Conservation (phyloP, 2,329 filamentous ascomycete species). For the Talaromyces sp. region DNA sequence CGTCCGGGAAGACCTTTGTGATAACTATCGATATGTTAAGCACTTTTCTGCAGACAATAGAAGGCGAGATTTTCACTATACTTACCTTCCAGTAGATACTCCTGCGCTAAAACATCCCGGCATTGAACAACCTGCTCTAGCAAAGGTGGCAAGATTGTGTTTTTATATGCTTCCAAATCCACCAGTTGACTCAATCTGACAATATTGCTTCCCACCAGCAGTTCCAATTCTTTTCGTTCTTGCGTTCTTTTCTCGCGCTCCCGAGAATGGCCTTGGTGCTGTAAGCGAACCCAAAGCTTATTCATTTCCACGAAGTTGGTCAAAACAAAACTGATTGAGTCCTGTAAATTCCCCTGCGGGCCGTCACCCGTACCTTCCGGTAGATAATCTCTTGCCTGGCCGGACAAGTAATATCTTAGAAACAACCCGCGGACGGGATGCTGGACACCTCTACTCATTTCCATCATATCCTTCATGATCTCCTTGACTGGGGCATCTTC, state of each 20-base stretch:
- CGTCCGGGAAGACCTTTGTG: conserved; percentile 97
- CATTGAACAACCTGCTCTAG: conserved; percentile 97
- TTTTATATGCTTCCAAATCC: conserved; percentile 90
- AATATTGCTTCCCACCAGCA: conserved; percentile 93
- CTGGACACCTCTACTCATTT: conserved; percentile 97
- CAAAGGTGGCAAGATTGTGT: conserved; percentile 77
- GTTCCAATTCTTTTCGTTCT: conserved; percentile 89
- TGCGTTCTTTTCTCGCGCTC: conserved; percentile 90
- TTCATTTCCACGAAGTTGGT: conserved; percentile 99
- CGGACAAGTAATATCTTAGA: conserved; percentile 90
- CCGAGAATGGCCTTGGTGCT: conserved; percentile 94
- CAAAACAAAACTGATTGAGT: conserved; percentile 95
- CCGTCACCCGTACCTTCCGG: conserved; percentile 79
- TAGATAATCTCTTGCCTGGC: conserved; percentile 85
- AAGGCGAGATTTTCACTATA: conserved; percentile 1
- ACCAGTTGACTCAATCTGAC: conserved; percentile 93
- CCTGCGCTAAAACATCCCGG: conserved; percentile 90
- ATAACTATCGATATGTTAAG: conserved; percentile 58
- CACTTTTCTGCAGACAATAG: conserved; percentile 18
- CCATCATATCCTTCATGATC: conserved; percentile 99
- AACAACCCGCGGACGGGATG: conserved; percentile 95
- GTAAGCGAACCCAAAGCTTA: conserved; percentile 95
- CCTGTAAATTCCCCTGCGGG: conserved; percentile 89
- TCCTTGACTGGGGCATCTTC: conserved; percentile 98
- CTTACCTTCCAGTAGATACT: conserved; percentile 81